Conservation (phyloP, 169 alveolate species). For the Plasmodium billcollinsi region DNA sequence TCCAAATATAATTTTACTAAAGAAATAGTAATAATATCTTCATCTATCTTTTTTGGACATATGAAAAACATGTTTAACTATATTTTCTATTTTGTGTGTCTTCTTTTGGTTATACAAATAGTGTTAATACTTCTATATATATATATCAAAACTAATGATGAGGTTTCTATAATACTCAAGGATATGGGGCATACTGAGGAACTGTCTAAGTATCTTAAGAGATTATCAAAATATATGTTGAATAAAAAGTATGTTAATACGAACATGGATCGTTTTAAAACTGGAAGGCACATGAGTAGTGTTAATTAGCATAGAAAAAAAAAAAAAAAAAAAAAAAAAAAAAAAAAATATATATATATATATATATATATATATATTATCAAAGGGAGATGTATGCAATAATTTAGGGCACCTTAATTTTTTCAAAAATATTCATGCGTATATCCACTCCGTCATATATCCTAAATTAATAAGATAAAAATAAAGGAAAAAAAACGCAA, state of each 20-base stretch:
- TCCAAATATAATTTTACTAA: constrained; percentile 1
- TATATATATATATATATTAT: too few species aligned
- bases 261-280: constrained; percentile 9
- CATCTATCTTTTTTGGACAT: constrained; percentile 40
- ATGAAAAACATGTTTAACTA: constrained; percentile 5
- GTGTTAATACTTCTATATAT: constrained; percentile 14
- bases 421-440: too few species aligned
- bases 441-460: too few species aligned
- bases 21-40: constrained; percentile 45
- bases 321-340: background rate
- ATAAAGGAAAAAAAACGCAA: too few species aligned
- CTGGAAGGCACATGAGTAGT: constrained; percentile 2
- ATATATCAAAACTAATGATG: constrained; percentile 9
- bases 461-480: too few species aligned
- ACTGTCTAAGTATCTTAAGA: constrained; percentile 21
- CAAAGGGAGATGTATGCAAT: too few species aligned
- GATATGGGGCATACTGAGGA: constrained; percentile 12
- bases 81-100: constrained; percentile 2
- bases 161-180: constrained; percentile 20
- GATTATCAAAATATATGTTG: constrained; percentile 6
- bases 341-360: background rate
- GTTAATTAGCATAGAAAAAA: constrained; percentile 11
- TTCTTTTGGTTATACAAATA: constrained; percentile 10
- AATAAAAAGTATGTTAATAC: background rate
- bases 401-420: too few species aligned